Evolutionary conservation across 106 monocot species (phyloP).

Genomic region (Dendrobium huoshanense): DNA sequence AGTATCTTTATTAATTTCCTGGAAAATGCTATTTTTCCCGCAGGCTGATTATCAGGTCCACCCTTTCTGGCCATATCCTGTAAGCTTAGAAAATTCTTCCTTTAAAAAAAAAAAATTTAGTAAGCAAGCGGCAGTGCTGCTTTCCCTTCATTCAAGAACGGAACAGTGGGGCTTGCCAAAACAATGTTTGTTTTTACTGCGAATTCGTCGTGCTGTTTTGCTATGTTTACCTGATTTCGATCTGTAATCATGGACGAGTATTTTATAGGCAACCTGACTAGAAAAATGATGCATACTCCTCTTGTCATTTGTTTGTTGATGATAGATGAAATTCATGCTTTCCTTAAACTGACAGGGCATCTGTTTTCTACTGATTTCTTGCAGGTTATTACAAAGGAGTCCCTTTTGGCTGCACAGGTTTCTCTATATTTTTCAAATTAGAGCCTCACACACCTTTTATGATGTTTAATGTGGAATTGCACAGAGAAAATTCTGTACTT

Average conservation of each 20-base stretch:
- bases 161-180: not conserved
- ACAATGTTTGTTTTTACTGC: not conserved
- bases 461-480: not conserved
- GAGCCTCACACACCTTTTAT: not conserved
- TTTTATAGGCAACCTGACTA: not conserved
- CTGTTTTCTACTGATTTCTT: slow-evolving; percentile 4
- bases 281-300: not conserved
- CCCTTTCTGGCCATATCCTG: not conserved
- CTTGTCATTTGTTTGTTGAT: not conserved
- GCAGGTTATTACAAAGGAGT: slow-evolving; percentile 87
- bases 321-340: not conserved
- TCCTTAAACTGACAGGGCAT: not conserved
- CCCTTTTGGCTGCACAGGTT: slow-evolving; percentile 89
- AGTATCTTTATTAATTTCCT: not conserved
- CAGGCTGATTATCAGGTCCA: not conserved
- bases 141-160: not conserved
- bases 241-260: not conserved
- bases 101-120: not conserved
- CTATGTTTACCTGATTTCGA: not conserved
- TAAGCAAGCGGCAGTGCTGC: not conserved
- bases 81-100: not conserved
- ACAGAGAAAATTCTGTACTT: not conserved
- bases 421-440: not conserved
- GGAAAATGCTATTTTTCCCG: not conserved
- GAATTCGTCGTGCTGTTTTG: not conserved